Evolutionary conservation across 2,329 filamentous ascomycete species (phyloP).

Genomic region (Sporothrix mexicana): DNA sequence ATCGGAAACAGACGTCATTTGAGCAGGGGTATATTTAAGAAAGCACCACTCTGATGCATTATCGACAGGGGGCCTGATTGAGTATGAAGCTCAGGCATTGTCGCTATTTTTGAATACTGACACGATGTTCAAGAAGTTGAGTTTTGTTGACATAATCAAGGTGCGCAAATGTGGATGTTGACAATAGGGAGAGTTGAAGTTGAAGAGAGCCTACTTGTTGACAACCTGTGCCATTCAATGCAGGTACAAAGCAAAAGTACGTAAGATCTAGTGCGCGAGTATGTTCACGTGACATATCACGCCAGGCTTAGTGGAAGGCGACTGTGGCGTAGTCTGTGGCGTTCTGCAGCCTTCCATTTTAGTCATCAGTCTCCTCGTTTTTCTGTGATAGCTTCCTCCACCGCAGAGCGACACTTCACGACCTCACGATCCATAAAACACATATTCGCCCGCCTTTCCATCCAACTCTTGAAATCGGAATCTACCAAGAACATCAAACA

Average conservation of each 20-base stretch:
- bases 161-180: not conserved
- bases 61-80: conserved; percentile 3
- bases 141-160: not conserved
- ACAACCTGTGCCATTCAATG: not conserved
- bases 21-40: not conserved
- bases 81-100: not conserved
- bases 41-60: conserved; percentile 4
- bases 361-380: not conserved
- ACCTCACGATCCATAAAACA: conserved; percentile 7
- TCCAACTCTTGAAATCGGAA: not conserved
- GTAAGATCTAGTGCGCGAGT: too few relatives aligned
- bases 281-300: conserved; percentile 4
- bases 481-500: not conserved
- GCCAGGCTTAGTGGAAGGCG: not conserved
- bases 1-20: not conserved
- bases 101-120: not conserved
- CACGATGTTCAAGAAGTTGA: not conserved
- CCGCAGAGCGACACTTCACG: not conserved
- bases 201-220: not conserved
- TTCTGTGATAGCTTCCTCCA: not conserved
- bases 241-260: not conserved
- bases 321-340: conserved; percentile 34
- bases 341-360: conserved; percentile 32
- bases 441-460: not conserved
- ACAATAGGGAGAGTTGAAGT: not conserved